phyloP scores from a whole-genome alignment of 2,329 filamentous ascomycete species.

The Alternaria brassicae region DNA sequence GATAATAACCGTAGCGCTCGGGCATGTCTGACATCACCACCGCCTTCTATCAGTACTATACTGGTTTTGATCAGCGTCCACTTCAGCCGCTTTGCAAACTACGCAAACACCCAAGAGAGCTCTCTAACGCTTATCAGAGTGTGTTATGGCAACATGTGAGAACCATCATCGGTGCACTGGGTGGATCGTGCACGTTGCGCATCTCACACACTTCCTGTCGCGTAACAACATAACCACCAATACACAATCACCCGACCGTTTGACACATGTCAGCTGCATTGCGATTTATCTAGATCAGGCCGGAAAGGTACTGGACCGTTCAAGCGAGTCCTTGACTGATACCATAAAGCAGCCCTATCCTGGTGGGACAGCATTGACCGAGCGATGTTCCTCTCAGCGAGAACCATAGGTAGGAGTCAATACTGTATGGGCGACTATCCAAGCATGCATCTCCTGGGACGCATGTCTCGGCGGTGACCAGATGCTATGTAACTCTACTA shows the following conservation, averaged over 20 bases:
- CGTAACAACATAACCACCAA: constrained; percentile 31
- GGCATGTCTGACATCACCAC: constrained; percentile 17
- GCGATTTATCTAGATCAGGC: constrained; percentile 15
- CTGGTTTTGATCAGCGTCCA: not conserved
- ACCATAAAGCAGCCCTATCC: constrained; percentile 30
- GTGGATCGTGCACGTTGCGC: constrained; percentile 41
- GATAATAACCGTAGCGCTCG: constrained; percentile 14
- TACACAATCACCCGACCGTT: constrained; percentile 18
- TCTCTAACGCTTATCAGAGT: constrained; percentile 1
- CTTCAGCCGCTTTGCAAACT: not conserved
- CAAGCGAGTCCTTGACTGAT: constrained; percentile 29
- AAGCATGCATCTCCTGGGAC: constrained; percentile 20
- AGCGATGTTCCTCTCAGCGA: constrained; percentile 11
- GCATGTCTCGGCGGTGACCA: not conserved
- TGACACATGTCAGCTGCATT: constrained; percentile 33
- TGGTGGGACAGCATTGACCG: constrained; percentile 41
- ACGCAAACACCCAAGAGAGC: not conserved
- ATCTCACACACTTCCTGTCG: constrained; percentile 42
- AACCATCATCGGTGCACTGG: constrained; percentile 15
- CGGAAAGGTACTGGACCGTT: constrained; percentile 26
- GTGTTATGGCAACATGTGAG: constrained; percentile 27
- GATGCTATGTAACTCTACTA: constrained; percentile 31
- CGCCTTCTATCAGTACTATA: not conserved
- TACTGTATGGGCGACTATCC: constrained; percentile 31
- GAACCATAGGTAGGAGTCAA: constrained; percentile 27